Base-by-base conservation (phyloP, 495 filamentous ascomycete species). In the Thermochaetoides thermophila region DNA sequence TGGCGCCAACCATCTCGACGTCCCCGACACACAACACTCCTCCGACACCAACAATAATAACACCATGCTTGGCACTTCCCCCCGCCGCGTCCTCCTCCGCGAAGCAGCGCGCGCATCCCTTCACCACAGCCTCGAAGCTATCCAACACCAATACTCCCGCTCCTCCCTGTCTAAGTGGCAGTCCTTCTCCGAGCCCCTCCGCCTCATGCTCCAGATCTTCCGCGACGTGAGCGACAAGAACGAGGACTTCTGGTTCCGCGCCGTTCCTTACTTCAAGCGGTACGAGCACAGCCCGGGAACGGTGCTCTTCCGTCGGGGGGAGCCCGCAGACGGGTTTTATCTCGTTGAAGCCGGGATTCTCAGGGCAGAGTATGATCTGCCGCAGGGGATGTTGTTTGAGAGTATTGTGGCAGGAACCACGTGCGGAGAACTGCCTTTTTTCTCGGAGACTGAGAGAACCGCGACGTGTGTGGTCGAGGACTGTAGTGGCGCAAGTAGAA, bases 341-440 rank as follows among this genome's bases (percentile, higher is more conserved):
- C 69, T 97, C n/a, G 55, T 97, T 3, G 84, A 96, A 56, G 65
- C 70, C 3, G 89, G 89, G 19, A 84, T 94, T 49, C 66, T 97
- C 18, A 71, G 84, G 22, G 83, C 77, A 1, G 84, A 89, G 43
- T 97, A 96, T 49, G 70, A 87, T 20, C 65, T 86, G 12, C 83
- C 87, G 1, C 89, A 95, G 52, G 89, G 91, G 4, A 68, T 70
- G 42, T 81, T 84, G 45, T 85, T 74, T 29, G 89, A 97, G 50
- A 78, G 83, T 40, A 93, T 97, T 26, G 81, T 95, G 2, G 84
- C 84, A 6, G 89, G 89, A 15, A 85, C 87, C 16, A 94, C 89
- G 7, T 95, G 87, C 48, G 89, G 89, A 17, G 89, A 97, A 56
- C 56, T 96, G 33, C 89, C 89, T 0, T 97, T 97, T 61, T 97